These are phyloP conservation scores for Symmetrospora coprosmae DNA, from an alignment of 768 basidiomycete genomes.

Conservation along the genomic window DNA sequence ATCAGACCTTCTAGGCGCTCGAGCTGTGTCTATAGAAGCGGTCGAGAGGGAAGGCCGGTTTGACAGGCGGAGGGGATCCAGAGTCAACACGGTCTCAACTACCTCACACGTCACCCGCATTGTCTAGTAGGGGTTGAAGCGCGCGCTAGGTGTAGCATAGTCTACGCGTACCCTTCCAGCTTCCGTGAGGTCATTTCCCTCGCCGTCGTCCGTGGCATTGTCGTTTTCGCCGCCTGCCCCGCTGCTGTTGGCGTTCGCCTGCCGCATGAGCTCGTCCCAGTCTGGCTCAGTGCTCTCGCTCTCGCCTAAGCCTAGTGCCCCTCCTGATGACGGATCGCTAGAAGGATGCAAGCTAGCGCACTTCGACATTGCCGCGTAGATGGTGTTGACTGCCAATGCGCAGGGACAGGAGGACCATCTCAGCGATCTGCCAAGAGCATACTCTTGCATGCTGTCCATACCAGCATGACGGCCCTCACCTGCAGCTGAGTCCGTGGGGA, in stretches of 20 bases:
- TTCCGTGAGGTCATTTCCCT: not conserved
- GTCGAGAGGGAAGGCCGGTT: not conserved
- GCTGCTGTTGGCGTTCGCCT: not conserved
- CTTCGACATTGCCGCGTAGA: slow-evolving; percentile 11
- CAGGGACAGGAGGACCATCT: not conserved
- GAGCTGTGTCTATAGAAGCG: not conserved
- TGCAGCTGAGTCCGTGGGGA: slow-evolving; percentile 48
- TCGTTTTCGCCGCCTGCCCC: not conserved
- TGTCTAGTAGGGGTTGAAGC: slow-evolving; percentile 10
- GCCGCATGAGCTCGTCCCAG: not conserved
- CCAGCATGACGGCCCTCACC: slow-evolving; percentile 42
- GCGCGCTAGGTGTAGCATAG: not conserved
- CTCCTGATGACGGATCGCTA: too few species aligned
- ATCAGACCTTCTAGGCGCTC: not conserved
- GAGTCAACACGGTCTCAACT: too few species aligned
- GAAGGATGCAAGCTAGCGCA: slow-evolving; percentile 17
- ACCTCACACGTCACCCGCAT: not conserved
- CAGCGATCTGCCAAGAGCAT: not conserved
- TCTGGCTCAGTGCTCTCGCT: not conserved
- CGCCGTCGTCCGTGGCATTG: not conserved
- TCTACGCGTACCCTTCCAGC: slow-evolving; percentile 19
- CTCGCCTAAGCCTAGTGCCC: too few species aligned
- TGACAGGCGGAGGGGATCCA: too few species aligned
- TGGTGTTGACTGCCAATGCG: slow-evolving; percentile 12
- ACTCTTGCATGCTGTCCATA: not conserved